Conservation (phyloP, 148 eudicot species). For the Cornus suecica region DNA sequence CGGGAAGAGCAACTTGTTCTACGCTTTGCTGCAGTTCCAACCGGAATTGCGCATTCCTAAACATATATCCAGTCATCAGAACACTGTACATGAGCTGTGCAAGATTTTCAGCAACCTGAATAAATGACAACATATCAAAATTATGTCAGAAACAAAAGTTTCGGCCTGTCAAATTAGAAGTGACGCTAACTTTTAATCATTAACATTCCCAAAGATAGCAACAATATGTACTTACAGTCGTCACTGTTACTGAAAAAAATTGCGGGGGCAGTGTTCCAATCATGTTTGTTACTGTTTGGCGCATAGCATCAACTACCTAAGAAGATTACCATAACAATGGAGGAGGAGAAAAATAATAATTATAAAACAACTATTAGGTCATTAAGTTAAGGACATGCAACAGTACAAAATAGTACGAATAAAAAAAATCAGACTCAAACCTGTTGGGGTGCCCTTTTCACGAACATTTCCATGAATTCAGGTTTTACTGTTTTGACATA, state of each 20-base stretch:
- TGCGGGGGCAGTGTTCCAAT: conserved; percentile 91
- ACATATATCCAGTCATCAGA: conserved; percentile 95
- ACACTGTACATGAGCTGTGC: conserved; percentile 96
- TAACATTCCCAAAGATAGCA: not conserved
- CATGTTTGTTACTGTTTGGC: conserved; percentile 90
- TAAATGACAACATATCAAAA: conserved; percentile 13
- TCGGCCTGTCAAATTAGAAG: not conserved
- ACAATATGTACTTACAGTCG: conserved; percentile 57
- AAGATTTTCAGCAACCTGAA: conserved; percentile 90
- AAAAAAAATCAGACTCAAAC: conserved; percentile 18
- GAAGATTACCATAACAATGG: not conserved
- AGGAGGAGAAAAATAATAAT: not conserved
- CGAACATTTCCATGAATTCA: conserved; percentile 87
- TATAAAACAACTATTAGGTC: no score
- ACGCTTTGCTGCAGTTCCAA: conserved; percentile 80
- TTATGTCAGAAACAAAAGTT: conserved; percentile 13
- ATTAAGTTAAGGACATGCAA: no score
- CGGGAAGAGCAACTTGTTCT: conserved; percentile 84
- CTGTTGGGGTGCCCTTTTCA: conserved; percentile 85
- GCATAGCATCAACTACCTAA: conserved; percentile 95
- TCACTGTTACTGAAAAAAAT: conserved; percentile 76
- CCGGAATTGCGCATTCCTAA: conserved; percentile 81
- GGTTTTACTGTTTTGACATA: conserved; percentile 81
- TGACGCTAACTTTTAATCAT: not conserved
- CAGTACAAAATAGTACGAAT: no score